Evolutionary conservation across 768 basidiomycete species (phyloP).

Genomic region (Mycena vitilis): DNA sequence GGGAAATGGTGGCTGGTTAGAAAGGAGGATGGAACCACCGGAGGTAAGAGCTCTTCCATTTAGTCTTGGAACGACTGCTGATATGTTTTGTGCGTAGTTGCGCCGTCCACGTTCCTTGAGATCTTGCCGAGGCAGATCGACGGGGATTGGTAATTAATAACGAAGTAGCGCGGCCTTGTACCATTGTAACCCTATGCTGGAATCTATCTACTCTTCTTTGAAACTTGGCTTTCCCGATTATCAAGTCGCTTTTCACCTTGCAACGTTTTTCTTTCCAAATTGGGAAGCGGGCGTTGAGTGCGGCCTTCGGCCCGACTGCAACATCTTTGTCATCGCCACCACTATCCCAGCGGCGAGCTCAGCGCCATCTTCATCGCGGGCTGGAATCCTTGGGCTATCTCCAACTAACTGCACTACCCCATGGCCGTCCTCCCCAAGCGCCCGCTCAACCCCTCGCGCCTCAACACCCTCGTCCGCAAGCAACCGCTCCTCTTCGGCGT

Average conservation of each 20-base stretch:
- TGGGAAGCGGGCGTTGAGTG: slow-evolving; percentile 15
- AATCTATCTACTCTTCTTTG: too few species aligned
- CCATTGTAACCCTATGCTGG: too few species aligned
- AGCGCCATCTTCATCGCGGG: neutral
- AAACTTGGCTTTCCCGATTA: too few species aligned
- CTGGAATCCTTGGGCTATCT: neutral
- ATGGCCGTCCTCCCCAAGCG: slow-evolving; percentile 67
- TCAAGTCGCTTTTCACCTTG: too few species aligned
- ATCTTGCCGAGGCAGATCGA: too few species aligned
- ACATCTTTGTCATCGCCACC: neutral
- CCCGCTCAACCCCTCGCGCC: slow-evolving; percentile 53
- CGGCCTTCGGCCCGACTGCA: neutral
- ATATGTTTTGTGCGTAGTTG: too few species aligned
- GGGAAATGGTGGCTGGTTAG: slow-evolving; percentile 5
- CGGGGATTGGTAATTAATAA: too few species aligned
- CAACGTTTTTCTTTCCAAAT: neutral
- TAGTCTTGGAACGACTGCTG: too few species aligned
- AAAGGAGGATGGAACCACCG: slow-evolving; percentile 1
- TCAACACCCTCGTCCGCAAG: slow-evolving; percentile 60
- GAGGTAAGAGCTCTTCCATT: neutral
- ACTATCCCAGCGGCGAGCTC: neutral
- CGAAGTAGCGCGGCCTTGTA: too few species aligned
- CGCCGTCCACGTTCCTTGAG: too few species aligned
- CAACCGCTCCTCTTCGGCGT: slow-evolving; percentile 85
- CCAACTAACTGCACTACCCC: neutral